These are phyloP conservation scores for Dichotomopilus funicola DNA, from an alignment of 2,329 filamentous ascomycete species.

Conservation along the genomic window DNA sequence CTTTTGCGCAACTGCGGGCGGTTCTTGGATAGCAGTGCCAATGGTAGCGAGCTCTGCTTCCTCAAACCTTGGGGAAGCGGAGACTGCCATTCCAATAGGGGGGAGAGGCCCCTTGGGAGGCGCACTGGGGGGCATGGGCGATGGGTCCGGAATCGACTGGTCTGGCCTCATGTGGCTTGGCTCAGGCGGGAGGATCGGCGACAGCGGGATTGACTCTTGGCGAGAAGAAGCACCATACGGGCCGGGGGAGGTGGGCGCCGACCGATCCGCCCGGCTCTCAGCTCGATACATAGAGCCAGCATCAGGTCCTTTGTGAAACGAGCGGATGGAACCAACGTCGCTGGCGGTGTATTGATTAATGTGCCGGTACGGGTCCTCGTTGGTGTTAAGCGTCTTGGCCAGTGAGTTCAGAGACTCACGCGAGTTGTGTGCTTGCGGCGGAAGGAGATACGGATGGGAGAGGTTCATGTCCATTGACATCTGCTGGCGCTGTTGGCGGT, in stretches of 20 bases:
- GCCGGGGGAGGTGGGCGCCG: slow-evolving; percentile 24
- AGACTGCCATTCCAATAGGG: slow-evolving; percentile 1
- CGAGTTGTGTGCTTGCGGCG: slow-evolving; percentile 70
- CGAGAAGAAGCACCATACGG: slow-evolving; percentile 31
- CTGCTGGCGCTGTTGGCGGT: slow-evolving; percentile 47
- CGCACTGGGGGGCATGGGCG: slow-evolving; percentile 7
- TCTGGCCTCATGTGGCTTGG: slow-evolving; percentile 18
- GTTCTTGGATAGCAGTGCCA: slow-evolving; percentile 17
- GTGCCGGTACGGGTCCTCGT: slow-evolving; percentile 78
- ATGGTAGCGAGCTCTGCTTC: slow-evolving; percentile 6
- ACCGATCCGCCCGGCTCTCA: slow-evolving; percentile 28
- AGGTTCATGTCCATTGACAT: slow-evolving; percentile 69
- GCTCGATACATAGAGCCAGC: slow-evolving; percentile 41
- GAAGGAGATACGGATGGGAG: slow-evolving; percentile 86
- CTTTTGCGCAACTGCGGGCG: slow-evolving; percentile 19
- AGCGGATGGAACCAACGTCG: slow-evolving; percentile 51
- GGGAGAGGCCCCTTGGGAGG: slow-evolving; percentile 8
- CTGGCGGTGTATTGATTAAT: slow-evolving; percentile 50
- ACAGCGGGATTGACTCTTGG: slow-evolving; percentile 42
- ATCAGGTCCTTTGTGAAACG: slow-evolving; percentile 38
- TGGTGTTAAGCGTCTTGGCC: slow-evolving; percentile 64
- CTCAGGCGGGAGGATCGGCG: slow-evolving; percentile 31
- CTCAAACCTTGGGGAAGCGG: slow-evolving; percentile 20
- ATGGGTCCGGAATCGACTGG: slow-evolving; percentile 1
- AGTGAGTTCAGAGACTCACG: slow-evolving; percentile 82